Evolutionary conservation across 2,329 filamentous ascomycete genomes (phyloP), one percentile per base, ranked within the genome.

Genomic region (Microcyclospora tardicrescens): DNA sequence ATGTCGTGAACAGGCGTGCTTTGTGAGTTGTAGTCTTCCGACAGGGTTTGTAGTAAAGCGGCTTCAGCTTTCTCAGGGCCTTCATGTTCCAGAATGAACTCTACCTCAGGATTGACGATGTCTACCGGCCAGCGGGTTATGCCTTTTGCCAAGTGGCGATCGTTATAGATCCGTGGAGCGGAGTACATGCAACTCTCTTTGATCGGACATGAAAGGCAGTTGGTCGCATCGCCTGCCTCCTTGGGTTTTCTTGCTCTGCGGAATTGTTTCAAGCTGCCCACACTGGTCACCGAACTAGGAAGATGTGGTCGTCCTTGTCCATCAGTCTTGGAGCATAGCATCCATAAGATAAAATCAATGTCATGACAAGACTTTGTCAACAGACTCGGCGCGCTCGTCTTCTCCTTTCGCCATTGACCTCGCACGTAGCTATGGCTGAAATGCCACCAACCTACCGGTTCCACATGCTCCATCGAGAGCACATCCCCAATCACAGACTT

Each of bases 341-440:
- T 65, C 91, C 91, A 98, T 12, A 96, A 67, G 4, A 96, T 64
- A 41, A 96, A 76, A 56, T 98, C 91, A 36, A 98, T 83, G 51
- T 98, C 91, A 54, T 98, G 91, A 51, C 91, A 96, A 42, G 84
- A 93, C 62, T 96, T 98, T 2, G 89, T 94, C 24, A 98, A 70
- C 2, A 98, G 69, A 1, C 83, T 89, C 6, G 79, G 89, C 16
- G 73, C 87, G n/a, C 73, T 79, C 5, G 66, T 79, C 0, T 76
- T 79, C 48, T 84, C 77, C 45, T 83, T 84, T 5, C 89, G 76
- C 91, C 91, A 96, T 61, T 96, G 95, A 12, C 91, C 91, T 34
- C 84, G 75, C 28, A 96, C 89, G 51, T 89, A 94, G 32, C 79
- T 85, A 59, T 94, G 87, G 0, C 81, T 71, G 57, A 93, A 96